Percentiles rank a stretch among this genome's conserved stretches.
Evolutionary conservation across 2,329 filamentous ascomycete genomes (phyloP).

Genomic region (Hymenoscyphus infarciens): DNA sequence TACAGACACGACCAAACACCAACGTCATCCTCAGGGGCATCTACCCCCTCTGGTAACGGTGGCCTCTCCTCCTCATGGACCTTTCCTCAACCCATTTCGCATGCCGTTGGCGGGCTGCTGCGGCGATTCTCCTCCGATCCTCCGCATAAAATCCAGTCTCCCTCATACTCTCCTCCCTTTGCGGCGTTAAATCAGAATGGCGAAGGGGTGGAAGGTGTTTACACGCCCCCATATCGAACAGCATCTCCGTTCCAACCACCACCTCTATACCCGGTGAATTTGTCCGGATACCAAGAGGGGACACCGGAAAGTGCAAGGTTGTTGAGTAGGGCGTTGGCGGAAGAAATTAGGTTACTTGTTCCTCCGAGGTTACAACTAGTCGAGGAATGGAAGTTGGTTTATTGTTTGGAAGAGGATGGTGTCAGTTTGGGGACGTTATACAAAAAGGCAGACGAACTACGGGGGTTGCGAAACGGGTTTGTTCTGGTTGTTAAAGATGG

Average conservation of each 20-base stretch:
- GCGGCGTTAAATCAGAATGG: neutral
- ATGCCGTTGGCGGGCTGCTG: conserved; percentile 60
- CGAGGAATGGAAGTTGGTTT: conserved; percentile 81
- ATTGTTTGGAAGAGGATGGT: conserved; percentile 89
- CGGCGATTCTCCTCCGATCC: conserved; percentile 58
- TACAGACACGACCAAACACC: conserved; percentile 8
- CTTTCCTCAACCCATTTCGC: conserved; percentile 42
- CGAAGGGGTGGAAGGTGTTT: conserved; percentile 28
- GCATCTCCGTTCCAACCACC: conserved; percentile 82
- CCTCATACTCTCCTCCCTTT: neutral
- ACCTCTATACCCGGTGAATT: conserved; percentile 74
- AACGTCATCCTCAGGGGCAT: conserved; percentile 19
- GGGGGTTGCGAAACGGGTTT: conserved; percentile 74
- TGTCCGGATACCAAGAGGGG: conserved; percentile 61
- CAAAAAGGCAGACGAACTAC: conserved; percentile 66
- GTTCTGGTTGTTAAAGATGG: conserved; percentile 83
- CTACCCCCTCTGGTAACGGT: conserved; percentile 11
- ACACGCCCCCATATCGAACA: conserved; percentile 45
- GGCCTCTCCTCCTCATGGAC: conserved; percentile 44
- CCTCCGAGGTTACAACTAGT: conserved; percentile 82
- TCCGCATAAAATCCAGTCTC: conserved; percentile 5
- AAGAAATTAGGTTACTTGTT: conserved; percentile 87
- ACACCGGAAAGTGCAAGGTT: conserved; percentile 61
- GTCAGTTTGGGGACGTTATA: conserved; percentile 86
- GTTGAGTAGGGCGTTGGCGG: conserved; percentile 70